Base-by-base conservation (phyloP, 2,329 filamentous ascomycete species). In the Hypoxylon sp. region DNA sequence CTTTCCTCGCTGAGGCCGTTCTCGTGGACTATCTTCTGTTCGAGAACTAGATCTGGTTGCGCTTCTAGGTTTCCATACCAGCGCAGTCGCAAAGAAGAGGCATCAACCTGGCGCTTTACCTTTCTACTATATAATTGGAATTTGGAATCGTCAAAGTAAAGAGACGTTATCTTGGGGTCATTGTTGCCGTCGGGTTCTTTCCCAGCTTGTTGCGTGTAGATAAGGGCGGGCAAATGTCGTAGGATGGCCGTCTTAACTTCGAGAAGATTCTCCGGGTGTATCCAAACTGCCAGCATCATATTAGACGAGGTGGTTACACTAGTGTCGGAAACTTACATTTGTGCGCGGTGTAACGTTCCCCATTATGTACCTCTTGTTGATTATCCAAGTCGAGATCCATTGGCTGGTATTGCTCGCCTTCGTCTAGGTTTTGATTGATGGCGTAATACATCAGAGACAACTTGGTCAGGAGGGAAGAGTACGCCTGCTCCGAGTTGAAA, bases 171-270 rank as follows among this genome's bases (percentile, higher is more conserved):
- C 52, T 92, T 91, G 5, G 95, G 95, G 73, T 98, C 94, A 68
- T 93, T 87, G 64, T 86, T 88, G 47, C 88, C 88, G 72, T 97
- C 93, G 44, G 91, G 86, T 70, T 95, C 86, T 79, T 94, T 96
- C 30, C 92, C 89, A 1, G 91, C 87, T 70, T 94, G 90, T 47
- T 95, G 90, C 75, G 95, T 97, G 79, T 97, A 99, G 20, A 99
- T 90, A 15, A 99, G 88, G 28, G 96, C 89, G 0, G 95, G 95
- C 20, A 99, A 85, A 60, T 92, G 92, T 65, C 95, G 92, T 30
- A 98, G 86, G 65, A 99, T 96, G 73, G 93, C 89, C 4, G 95
- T 98, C 84, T 98, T 97, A 76, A 98, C 93, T 80, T 99, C 95
- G 70, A 98, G 88, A 26, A 98, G 83, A 79, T 99, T 98, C 73